A percentile compares a stretch with the other conserved stretches of the same genome.
These are phyloP conservation scores for Serendipita vermifera DNA, from an alignment of 768 basidiomycete species.

Conservation along the genomic window DNA sequence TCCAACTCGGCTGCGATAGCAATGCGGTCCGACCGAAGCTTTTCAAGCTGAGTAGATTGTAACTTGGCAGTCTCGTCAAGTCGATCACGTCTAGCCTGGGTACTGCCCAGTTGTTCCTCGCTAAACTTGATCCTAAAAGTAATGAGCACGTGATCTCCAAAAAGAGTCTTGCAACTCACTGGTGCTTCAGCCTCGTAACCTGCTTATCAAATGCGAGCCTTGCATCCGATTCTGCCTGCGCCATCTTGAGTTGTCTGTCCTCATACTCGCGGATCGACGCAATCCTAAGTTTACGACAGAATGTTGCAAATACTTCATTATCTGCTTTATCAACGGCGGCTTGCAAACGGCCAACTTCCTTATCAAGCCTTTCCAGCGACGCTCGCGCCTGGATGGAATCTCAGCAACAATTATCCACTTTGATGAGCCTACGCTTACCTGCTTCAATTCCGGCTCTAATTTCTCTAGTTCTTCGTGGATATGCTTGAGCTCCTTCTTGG, in stretches of 20 bases:
- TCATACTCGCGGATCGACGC: slow-evolving; percentile 85
- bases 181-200: slow-evolving; percentile 71
- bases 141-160: slow-evolving; percentile 12
- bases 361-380: slow-evolving; percentile 39
- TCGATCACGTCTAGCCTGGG: slow-evolving; percentile 46
- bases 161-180: slow-evolving; percentile 35
- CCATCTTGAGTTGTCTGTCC: slow-evolving; percentile 75
- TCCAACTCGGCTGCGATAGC: slow-evolving; percentile 47
- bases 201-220: slow-evolving; percentile 73
- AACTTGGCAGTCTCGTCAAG: slow-evolving; percentile 39
- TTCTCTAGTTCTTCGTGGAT: slow-evolving; percentile 57
- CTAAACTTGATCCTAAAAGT: slow-evolving; percentile 62
- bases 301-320: slow-evolving; percentile 58
- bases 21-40: slow-evolving; percentile 41
- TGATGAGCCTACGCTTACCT: slow-evolving; percentile 35
- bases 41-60: slow-evolving; percentile 42
- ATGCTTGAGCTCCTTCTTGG: slow-evolving; percentile 76
- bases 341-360: slow-evolving; percentile 42
- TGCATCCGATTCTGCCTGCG: slow-evolving; percentile 78
- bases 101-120: slow-evolving; percentile 52
- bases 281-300: slow-evolving; percentile 71
- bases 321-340: slow-evolving; percentile 61
- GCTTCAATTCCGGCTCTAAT: slow-evolving; percentile 54
- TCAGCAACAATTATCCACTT: background rate
- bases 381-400: slow-evolving; percentile 35